Conservation (phyloP, 306 rosid species). For the Begonia masoniana region DNA sequence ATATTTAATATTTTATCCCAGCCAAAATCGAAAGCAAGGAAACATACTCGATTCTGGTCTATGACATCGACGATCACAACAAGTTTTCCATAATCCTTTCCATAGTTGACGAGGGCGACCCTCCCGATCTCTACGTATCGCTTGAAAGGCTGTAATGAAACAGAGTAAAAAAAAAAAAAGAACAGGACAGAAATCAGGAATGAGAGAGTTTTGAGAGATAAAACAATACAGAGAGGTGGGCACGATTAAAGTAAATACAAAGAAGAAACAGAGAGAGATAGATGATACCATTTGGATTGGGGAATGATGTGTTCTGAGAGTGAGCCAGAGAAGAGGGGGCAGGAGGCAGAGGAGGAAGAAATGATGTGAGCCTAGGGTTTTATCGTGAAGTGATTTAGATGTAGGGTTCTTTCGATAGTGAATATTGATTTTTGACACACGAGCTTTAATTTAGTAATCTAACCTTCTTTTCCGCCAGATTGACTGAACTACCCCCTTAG, state of each 20-base stretch:
- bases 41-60: constrained; percentile 31
- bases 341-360: background rate
- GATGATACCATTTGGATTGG: background rate
- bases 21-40: background rate
- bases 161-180: background rate
- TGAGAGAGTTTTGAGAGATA: background rate
- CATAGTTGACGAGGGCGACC: constrained; percentile 37
- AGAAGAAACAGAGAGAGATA: background rate
- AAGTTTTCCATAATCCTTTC: constrained; percentile 29
- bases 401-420: no score
- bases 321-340: background rate
- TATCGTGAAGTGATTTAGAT: no score
- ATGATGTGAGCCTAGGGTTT: no score
- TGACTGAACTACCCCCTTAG: no score
- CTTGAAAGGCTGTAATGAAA: constrained; percentile 21
- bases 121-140: constrained; percentile 38
- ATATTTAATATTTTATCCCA: no score
- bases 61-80: constrained; percentile 36
- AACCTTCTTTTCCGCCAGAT: no score
- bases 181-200: no score
- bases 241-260: background rate
- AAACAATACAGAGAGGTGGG: background rate
- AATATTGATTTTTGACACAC: no score
- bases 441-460: no score
- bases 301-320: background rate